phyloP scores from a whole-genome alignment of 2,329 filamentous ascomycete genomes.

The Fusarium newnesense region DNA sequence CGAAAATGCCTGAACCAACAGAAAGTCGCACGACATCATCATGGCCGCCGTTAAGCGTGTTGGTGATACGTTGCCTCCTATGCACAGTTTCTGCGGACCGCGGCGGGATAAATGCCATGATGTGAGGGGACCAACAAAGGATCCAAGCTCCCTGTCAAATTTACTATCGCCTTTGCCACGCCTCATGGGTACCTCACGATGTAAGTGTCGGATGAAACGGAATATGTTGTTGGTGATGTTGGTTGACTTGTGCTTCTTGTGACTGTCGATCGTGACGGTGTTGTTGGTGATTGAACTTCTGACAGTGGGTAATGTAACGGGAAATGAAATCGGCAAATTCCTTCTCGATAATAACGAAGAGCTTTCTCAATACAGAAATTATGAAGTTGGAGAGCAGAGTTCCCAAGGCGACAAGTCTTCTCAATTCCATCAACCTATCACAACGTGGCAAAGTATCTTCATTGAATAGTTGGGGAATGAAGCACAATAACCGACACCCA shows the following conservation, averaged over 20 bases:
- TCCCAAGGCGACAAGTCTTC: neutral
- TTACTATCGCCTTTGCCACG: slow-evolving; percentile 4
- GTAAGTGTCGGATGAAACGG: neutral
- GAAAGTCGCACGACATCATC: slow-evolving; percentile 24
- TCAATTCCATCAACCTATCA: neutral
- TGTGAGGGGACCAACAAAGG: slow-evolving; percentile 21
- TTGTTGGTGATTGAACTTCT: neutral
- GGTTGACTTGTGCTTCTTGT: neutral
- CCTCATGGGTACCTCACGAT: neutral
- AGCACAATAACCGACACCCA: too few species aligned
- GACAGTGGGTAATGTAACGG: neutral
- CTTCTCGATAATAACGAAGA: neutral
- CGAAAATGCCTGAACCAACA: neutral
- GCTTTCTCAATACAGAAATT: neutral
- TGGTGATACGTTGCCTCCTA: slow-evolving; percentile 27
- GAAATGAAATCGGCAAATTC: neutral
- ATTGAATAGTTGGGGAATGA: neutral
- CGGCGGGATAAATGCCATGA: slow-evolving; percentile 12
- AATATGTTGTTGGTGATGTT: slow-evolving; percentile 5
- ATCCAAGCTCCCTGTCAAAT: slow-evolving; percentile 14
- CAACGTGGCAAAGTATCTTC: neutral
- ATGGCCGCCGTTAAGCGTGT: slow-evolving; percentile 3
- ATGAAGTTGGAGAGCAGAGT: neutral
- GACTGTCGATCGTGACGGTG: neutral
- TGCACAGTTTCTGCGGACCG: slow-evolving; percentile 30